Evolutionary conservation across 2,329 filamentous ascomycete species (phyloP).

Genomic region (Cryphonectria naterciae): DNA sequence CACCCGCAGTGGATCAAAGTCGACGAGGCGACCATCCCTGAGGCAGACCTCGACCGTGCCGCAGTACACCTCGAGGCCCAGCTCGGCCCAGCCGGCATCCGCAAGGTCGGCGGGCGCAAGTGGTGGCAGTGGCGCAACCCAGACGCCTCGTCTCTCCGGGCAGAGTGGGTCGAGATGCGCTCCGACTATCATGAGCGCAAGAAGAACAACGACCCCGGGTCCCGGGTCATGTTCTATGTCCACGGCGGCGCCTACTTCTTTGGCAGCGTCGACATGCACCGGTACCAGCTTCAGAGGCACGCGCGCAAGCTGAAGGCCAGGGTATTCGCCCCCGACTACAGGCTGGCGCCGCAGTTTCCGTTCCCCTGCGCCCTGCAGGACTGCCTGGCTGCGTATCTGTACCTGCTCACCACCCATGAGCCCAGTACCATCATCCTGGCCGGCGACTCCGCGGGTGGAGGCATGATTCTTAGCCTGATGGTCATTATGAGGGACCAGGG

Average conservation of each 20-base stretch:
- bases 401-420: conserved; percentile 75
- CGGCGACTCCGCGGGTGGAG: conserved; percentile 91
- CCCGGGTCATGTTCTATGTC: conserved; percentile 87
- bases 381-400: conserved; percentile 84
- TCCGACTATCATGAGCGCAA: conserved; percentile 76
- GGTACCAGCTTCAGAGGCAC: conserved; percentile 97
- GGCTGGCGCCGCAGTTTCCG: conserved; percentile 89
- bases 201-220: conserved; percentile 60
- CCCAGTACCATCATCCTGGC: conserved; percentile 83
- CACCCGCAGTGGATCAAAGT: conserved; percentile 85
- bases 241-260: conserved; percentile 97
- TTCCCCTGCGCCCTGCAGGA: conserved; percentile 94
- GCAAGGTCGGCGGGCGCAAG: conserved; percentile 75
- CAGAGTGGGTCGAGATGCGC: conserved; percentile 97
- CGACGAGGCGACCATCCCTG: conserved; percentile 68
- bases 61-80: conserved; percentile 72
- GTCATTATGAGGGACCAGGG: conserved; percentile 81
- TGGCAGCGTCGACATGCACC: conserved; percentile 91
- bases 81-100: conserved; percentile 76
- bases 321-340: conserved; percentile 84
- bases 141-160: conserved; percentile 67
- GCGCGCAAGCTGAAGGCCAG: conserved; percentile 90
- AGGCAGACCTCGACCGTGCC: conserved; percentile 65
- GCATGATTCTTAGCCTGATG: conserved; percentile 82
- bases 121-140: conserved; percentile 87